A percentile compares a stretch with the other conserved stretches of the same genome.
Conservation (phyloP, 768 basidiomycete genomes). For the Russula virescens region DNA sequence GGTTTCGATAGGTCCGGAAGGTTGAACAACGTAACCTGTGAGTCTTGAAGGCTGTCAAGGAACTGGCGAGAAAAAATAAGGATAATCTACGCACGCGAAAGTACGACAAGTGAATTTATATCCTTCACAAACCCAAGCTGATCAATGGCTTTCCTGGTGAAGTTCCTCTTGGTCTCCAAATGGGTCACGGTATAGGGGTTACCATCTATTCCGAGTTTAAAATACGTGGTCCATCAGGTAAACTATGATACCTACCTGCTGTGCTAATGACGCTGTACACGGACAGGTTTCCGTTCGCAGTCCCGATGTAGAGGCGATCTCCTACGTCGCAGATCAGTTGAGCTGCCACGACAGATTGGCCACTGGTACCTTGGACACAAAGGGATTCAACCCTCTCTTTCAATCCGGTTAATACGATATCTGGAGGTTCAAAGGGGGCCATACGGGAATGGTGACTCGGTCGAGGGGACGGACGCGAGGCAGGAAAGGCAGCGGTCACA, state of each 20-base stretch:
- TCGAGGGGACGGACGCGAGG: too few species aligned
- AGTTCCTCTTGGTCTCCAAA: constrained; percentile 59
- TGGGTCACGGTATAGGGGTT: constrained; percentile 36
- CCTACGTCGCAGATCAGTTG: constrained; percentile 30
- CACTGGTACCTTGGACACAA: constrained; percentile 15
- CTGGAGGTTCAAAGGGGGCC: constrained; percentile 23
- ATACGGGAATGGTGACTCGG: neutral
- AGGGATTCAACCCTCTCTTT: constrained; percentile 23
- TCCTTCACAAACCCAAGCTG: constrained; percentile 83
- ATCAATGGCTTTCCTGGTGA: constrained; percentile 72
- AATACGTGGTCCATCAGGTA: neutral
- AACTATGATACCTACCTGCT: constrained; percentile 31
- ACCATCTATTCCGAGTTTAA: constrained; percentile 27
- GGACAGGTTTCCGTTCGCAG: constrained; percentile 48
- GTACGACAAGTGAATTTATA: constrained; percentile 75
- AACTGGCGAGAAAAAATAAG: neutral
- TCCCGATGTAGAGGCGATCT: constrained; percentile 58
- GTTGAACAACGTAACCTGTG: constrained; percentile 65
- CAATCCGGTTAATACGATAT: constrained; percentile 12
- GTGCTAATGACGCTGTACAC: constrained; percentile 43
- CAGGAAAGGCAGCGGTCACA: neutral
- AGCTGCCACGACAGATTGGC: neutral
- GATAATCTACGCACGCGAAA: constrained; percentile 59
- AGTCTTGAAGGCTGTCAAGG: constrained; percentile 43
- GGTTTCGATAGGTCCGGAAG: constrained; percentile 67